Base-by-base conservation (phyloP, 352 stramenopile species). In the Phytophthora colocasiae region DNA sequence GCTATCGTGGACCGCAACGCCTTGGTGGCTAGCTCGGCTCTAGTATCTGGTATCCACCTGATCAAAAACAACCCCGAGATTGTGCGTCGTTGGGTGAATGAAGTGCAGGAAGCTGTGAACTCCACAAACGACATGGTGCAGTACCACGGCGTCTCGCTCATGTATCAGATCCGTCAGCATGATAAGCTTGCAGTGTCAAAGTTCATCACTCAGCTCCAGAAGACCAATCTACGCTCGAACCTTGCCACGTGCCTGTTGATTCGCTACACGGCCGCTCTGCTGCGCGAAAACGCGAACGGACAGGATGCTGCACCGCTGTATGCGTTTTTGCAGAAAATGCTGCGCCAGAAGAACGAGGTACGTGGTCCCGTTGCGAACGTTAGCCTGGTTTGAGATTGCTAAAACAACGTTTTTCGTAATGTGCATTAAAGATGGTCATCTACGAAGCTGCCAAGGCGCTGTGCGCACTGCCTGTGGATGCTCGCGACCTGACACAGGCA, bases 101-200 rank as follows among this genome's bases (percentile, higher is more conserved):
- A 99, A 81, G 96, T 98, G 19, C 94, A 98, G 70, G 97, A 99
- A 68, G 97, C 96, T 4, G 90, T 99, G 7, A 96, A 92, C 66
- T 99, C 92, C 39, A 88, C 88, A 15, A 90, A 98, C 75, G 96
- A 99, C 57, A 99, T 99, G 97, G 98, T 99, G 11, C 96, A 99
- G 83, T 99, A 99, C 83, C 98, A 99, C 64, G 98, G 96, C 8
- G 93, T 99, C 52, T 95, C 96, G 27, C 84, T 99, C 8, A 83
- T 99, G 10, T 99, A 99, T 77, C 90, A 98, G 74, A 99, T 99
- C 73, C 99, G 99, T 56, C 93, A 97, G 63, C 93, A 99, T 73
- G 98, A 99, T 85, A 91, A 94, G 46, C 91, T 99, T 10, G 98
- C 97, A 6, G 91, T 99, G 31, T 98, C 95, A n/a, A 99, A 99